Evolutionary conservation across 257 asterid genomes (phyloP).

Genomic region (Euphrasia confusa): DNA sequence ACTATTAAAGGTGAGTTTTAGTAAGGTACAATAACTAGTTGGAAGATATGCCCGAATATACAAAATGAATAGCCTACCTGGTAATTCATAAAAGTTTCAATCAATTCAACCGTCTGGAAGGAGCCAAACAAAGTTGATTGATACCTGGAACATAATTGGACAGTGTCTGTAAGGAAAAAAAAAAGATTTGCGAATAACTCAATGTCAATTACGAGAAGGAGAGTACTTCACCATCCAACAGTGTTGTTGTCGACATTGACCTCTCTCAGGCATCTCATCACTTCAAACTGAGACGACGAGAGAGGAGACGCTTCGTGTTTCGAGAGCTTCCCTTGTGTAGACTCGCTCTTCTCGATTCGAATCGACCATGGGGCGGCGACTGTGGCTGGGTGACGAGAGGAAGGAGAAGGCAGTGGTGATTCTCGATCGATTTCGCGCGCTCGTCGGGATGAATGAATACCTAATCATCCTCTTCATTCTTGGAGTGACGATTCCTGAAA

Average conservation of each 20-base stretch:
- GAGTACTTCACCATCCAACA: conserved; percentile 72
- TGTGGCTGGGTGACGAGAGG: too few relatives aligned
- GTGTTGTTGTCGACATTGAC: conserved; percentile 98
- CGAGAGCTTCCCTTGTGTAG: too few relatives aligned
- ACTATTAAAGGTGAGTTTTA: neutral
- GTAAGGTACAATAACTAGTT: neutral
- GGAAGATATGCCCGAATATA: conserved; percentile 4
- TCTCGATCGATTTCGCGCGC: too few relatives aligned
- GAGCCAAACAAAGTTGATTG: conserved; percentile 93
- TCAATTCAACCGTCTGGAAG: conserved; percentile 84
- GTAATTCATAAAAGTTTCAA: conserved; percentile 97
- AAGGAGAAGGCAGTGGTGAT: too few relatives aligned
- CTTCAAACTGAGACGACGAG: conserved; percentile 95
- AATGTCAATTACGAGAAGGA: conserved; percentile 3
- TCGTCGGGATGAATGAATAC: too few relatives aligned
- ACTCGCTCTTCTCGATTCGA: too few relatives aligned
- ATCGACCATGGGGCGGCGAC: too few relatives aligned
- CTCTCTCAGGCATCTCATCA: conserved; percentile 98
- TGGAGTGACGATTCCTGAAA: too few relatives aligned
- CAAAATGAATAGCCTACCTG: conserved; percentile 42
- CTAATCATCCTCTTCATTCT: too few relatives aligned
- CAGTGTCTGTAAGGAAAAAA: conserved; percentile 1
- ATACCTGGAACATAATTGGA: conserved; percentile 47
- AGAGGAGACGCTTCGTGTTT: too few relatives aligned
- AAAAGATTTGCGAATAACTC: neutral